phyloP scores from a whole-genome alignment of 1,284 basidiomycete genomes.

The Omphalotus olearius region DNA sequence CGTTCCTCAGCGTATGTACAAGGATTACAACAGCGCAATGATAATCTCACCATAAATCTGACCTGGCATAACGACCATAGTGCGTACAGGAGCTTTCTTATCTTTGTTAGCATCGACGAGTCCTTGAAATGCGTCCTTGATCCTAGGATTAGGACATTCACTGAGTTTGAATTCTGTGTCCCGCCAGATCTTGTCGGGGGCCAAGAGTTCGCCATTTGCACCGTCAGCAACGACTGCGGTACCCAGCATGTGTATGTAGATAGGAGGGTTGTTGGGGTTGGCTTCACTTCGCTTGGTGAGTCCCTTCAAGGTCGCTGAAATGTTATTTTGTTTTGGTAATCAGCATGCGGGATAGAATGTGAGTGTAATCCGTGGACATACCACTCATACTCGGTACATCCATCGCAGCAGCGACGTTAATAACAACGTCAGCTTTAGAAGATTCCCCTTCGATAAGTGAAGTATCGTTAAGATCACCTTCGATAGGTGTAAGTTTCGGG shows the following conservation, averaged over 20 bases:
- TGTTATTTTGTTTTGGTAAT: no score
- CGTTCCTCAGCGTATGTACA: not conserved
- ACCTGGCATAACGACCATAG: constrained; percentile 4
- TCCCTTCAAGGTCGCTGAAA: constrained; percentile 5
- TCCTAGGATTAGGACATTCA: not conserved
- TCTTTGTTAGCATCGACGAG: not conserved
- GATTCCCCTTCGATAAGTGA: constrained; percentile 1
- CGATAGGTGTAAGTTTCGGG: constrained; percentile 1
- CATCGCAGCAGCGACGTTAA: constrained; percentile 3
- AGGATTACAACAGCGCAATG: not conserved
- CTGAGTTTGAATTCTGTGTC: constrained; percentile 3
- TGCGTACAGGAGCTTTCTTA: not conserved
- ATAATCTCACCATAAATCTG: constrained; percentile 6
- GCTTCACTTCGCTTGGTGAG: not conserved
- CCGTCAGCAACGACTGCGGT: constrained; percentile 4
- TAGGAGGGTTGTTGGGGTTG: not conserved
- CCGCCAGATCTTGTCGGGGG: not conserved
- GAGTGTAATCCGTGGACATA: not conserved
- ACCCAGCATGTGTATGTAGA: constrained; percentile 10
- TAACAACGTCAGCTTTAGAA: constrained; percentile 5
- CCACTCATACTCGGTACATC: constrained; percentile 5
- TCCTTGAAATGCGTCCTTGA: not conserved
- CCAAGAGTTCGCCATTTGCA: constrained; percentile 1
- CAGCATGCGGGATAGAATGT: no score
- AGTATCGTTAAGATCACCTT: constrained; percentile 1